Evolutionary conservation across 75 land plant species (phyloP).

Genomic region (Selaginella moellendorffii): DNA sequence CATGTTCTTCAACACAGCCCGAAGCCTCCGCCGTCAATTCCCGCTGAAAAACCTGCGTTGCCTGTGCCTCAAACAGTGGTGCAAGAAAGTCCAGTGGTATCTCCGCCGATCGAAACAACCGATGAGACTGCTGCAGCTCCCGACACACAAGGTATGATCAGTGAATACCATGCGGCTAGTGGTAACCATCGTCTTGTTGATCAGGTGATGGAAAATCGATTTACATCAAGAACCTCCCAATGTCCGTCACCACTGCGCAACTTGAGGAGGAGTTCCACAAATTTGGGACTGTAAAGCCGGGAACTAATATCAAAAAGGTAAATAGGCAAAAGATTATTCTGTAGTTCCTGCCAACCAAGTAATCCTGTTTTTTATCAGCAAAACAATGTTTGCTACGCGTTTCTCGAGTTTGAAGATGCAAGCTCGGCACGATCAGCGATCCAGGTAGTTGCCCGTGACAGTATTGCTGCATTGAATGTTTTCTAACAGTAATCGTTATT

Average conservation of each 20-base stretch:
- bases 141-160: not conserved
- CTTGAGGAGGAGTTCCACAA: not conserved
- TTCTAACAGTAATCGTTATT: not conserved
- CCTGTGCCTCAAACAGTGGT: conserved; percentile 9
- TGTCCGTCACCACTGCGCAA: not conserved
- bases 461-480: not conserved
- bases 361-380: not conserved
- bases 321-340: not conserved
- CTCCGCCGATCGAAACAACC: not conserved
- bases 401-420: conserved; percentile 3
- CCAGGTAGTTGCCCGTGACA: conserved; percentile 3
- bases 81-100: conserved; percentile 2
- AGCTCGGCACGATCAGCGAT: not conserved
- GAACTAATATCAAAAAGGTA: not conserved
- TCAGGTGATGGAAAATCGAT: not conserved
- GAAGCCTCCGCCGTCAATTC: conserved; percentile 2
- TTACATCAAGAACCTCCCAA: conserved; percentile 9
- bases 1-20: not conserved
- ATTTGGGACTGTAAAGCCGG: not conserved
- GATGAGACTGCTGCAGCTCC: conserved; percentile 6
- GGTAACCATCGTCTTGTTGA: too few species aligned
- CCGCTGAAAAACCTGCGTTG: conserved; percentile 11
- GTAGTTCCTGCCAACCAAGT: not conserved
- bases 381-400: not conserved
- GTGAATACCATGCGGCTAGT: not conserved